A percentile compares a stretch with the other conserved stretches of the same genome.
Evolutionary conservation across 306 rosid species (phyloP).

Genomic region (Calophaca sinica): DNA sequence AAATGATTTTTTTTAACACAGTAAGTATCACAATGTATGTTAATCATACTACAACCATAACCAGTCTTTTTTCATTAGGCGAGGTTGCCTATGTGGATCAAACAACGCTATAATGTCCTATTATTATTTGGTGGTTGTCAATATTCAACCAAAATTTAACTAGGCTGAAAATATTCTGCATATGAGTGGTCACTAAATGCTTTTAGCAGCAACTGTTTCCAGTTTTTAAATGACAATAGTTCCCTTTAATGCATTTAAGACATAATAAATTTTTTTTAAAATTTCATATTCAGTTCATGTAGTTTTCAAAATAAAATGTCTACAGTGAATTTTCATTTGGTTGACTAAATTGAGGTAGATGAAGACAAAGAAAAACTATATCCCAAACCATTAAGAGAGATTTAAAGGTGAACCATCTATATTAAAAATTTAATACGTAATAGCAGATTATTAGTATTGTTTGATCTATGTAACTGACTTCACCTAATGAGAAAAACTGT

Average conservation of each 20-base stretch:
- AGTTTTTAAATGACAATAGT: neutral
- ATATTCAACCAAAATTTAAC: neutral
- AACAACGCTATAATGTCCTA: neutral
- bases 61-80: neutral
- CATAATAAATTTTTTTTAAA: neutral
- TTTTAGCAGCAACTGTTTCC: neutral
- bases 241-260: neutral
- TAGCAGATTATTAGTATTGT: neutral
- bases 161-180: neutral
- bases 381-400: neutral
- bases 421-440: neutral
- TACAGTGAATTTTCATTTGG: neutral
- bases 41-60: no score
- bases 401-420: neutral
- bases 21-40: neutral
- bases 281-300: neutral
- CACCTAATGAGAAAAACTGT: neutral
- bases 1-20: neutral
- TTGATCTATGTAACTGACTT: neutral
- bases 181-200: neutral
- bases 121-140: neutral
- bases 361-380: neutral
- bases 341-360: neutral
- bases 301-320: neutral
- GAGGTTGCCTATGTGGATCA: neutral